A percentile compares a stretch with the other conserved stretches of the same genome.
phyloP scores from a whole-genome alignment of 1,284 basidiomycete species.

The Ustilago bromivora region DNA sequence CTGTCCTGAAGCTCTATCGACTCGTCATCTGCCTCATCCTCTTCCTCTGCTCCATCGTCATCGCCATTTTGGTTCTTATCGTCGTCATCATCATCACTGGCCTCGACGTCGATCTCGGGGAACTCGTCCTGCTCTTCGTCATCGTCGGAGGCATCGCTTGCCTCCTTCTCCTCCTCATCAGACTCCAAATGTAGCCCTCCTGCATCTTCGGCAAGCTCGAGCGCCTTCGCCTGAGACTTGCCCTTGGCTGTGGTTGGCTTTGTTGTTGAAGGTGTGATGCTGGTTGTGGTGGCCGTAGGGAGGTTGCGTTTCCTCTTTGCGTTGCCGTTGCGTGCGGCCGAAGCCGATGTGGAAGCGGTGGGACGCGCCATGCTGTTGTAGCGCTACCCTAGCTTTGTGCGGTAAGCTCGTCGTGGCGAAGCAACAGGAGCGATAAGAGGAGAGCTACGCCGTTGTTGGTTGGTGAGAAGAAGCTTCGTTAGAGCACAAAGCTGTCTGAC shows the following conservation, averaged over 20 bases:
- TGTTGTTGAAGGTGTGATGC: slow-evolving; percentile 11
- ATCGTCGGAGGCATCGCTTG: slow-evolving; percentile 26
- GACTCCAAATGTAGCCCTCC: slow-evolving; percentile 39
- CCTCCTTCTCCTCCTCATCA: slow-evolving; percentile 53
- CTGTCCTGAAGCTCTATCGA: slow-evolving; percentile 31
- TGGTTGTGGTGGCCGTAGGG: slow-evolving; percentile 11
- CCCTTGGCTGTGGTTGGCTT: slow-evolving; percentile 13
- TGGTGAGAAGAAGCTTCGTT: not conserved
- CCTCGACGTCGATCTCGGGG: slow-evolving; percentile 72
- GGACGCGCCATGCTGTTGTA: slow-evolving; percentile 25
- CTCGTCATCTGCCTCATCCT: slow-evolving; percentile 55
- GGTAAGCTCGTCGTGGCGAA: not conserved
- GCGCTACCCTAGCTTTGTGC: slow-evolving; percentile 11
- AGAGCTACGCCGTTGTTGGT: not conserved
- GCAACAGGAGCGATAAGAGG: not conserved
- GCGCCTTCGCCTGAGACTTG: slow-evolving; percentile 33
- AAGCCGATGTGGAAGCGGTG: slow-evolving; percentile 31
- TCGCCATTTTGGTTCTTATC: slow-evolving; percentile 39
- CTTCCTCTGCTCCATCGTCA: slow-evolving; percentile 50
- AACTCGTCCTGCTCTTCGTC: slow-evolving; percentile 70
- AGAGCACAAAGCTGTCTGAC: too few species aligned
- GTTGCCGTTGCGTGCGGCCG: slow-evolving; percentile 36
- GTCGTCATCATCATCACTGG: slow-evolving; percentile 60
- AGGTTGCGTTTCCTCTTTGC: slow-evolving; percentile 46
- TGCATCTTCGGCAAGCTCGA: slow-evolving; percentile 33